Conservation (phyloP, 1,284 basidiomycete species). For the Tetrapyrgos nigripes region DNA sequence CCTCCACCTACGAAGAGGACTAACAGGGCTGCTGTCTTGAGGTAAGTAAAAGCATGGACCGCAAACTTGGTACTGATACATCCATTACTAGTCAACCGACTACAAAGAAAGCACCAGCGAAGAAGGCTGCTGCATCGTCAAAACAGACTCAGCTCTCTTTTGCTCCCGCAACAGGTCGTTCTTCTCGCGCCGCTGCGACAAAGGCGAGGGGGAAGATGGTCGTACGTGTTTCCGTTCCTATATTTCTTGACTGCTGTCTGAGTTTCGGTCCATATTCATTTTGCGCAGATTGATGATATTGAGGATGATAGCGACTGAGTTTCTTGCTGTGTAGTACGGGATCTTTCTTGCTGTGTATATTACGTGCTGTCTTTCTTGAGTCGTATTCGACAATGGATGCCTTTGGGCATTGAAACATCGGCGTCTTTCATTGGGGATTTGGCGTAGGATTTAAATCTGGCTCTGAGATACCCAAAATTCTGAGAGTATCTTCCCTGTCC, state of each 20-base stretch:
- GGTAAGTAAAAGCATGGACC: slow-evolving; percentile 46
- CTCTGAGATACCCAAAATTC: too few relatives aligned
- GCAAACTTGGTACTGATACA: too few relatives aligned
- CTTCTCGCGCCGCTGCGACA: slow-evolving; percentile 63
- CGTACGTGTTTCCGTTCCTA: slow-evolving; percentile 30
- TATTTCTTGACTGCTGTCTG: neutral
- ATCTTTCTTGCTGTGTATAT: neutral
- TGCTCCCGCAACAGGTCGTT: slow-evolving; percentile 60
- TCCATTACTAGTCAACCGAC: slow-evolving; percentile 43
- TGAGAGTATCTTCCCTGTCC: too few relatives aligned
- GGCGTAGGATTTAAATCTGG: too few relatives aligned
- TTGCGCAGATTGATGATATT: slow-evolving; percentile 16
- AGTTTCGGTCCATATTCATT: neutral
- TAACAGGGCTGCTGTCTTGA: slow-evolving; percentile 70
- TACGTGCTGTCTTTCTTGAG: too few relatives aligned
- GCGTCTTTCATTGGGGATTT: too few relatives aligned
- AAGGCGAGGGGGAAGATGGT: slow-evolving; percentile 63
- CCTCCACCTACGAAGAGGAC: slow-evolving; percentile 59
- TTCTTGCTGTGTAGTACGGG: neutral
- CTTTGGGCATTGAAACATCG: too few relatives aligned
- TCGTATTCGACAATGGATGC: too few relatives aligned
- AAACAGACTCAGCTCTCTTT: slow-evolving; percentile 69
- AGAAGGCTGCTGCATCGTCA: slow-evolving; percentile 47
- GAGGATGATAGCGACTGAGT: slow-evolving; percentile 28
- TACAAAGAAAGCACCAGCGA: slow-evolving; percentile 65